These are phyloP conservation scores for Fusarium nanum DNA, from an alignment of 2,329 filamentous ascomycete species.

Conservation along the genomic window DNA sequence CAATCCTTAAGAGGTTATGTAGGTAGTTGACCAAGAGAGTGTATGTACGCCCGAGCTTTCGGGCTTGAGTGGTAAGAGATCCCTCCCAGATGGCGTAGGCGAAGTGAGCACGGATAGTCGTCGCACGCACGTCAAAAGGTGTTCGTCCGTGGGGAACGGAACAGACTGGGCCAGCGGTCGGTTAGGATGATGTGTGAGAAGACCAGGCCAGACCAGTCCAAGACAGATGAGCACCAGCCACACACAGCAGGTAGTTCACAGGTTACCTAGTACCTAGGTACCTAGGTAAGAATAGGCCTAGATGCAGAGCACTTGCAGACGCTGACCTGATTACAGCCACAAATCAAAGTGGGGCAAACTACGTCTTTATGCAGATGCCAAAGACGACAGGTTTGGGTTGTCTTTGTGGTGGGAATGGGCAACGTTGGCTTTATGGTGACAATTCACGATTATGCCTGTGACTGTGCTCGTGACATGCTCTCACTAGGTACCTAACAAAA, in stretches of 20 bases:
- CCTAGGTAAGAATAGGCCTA: not conserved
- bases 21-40: slow-evolving; percentile 34
- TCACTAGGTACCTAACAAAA: not conserved
- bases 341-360: slow-evolving; percentile 32
- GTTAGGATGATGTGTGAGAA: slow-evolving; percentile 34
- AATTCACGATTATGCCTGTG: slow-evolving; percentile 4
- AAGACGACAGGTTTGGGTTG: slow-evolving; percentile 3
- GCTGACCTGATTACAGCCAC: slow-evolving; percentile 30
- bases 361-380: slow-evolving; percentile 30
- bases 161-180: slow-evolving; percentile 36
- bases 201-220: slow-evolving; percentile 17
- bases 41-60: slow-evolving; percentile 45
- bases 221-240: slow-evolving; percentile 37
- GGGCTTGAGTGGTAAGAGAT: slow-evolving; percentile 37
- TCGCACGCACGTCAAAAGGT: slow-evolving; percentile 45
- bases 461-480: not conserved
- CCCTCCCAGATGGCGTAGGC: slow-evolving; percentile 45
- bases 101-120: slow-evolving; percentile 41
- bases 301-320: slow-evolving; percentile 22
- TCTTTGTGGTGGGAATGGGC: not conserved
- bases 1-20: slow-evolving; percentile 20
- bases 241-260: slow-evolving; percentile 7
- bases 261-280: not conserved
- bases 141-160: slow-evolving; percentile 40
- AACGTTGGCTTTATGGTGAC: slow-evolving; percentile 11